These are phyloP conservation scores for Margaritispora aquatica DNA, from an alignment of 495 filamentous ascomycete genomes.

Conservation along the genomic window DNA sequence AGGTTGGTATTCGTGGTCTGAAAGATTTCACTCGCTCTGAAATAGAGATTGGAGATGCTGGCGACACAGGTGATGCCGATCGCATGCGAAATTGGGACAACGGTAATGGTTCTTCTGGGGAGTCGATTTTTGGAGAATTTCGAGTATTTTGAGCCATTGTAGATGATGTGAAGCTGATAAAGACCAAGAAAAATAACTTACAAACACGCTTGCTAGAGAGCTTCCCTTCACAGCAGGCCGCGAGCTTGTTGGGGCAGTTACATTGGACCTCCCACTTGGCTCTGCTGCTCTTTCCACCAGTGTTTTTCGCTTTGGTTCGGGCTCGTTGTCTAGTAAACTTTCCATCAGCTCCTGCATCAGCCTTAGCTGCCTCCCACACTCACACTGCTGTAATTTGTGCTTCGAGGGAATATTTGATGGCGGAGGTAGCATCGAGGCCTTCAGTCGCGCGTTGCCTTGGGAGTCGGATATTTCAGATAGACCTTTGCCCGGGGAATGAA, in stretches of 20 bases:
- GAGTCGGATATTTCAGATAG: slow-evolving; percentile 58
- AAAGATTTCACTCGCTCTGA: background rate
- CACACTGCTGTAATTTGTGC: slow-evolving; percentile 27
- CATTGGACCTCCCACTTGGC: slow-evolving; percentile 26
- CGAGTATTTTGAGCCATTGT: background rate
- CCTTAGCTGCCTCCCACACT: background rate
- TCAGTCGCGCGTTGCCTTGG: slow-evolving; percentile 60
- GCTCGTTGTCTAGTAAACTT: slow-evolving; percentile 24
- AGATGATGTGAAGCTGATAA: background rate
- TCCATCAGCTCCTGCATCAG: background rate
- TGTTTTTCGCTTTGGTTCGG: slow-evolving; percentile 53
- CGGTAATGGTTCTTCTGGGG: background rate
- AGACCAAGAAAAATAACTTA: slow-evolving; percentile 6
- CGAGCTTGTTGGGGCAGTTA: slow-evolving; percentile 32
- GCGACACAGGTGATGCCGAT: background rate
- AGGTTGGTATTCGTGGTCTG: background rate
- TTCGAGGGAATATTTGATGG: slow-evolving; percentile 25
- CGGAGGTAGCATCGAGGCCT: slow-evolving; percentile 43
- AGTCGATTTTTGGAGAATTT: background rate
- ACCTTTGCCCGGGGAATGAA: slow-evolving; percentile 27
- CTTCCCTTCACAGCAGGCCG: slow-evolving; percentile 31
- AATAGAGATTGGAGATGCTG: background rate
- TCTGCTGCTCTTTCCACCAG: slow-evolving; percentile 50
- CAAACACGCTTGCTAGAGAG: slow-evolving; percentile 31
- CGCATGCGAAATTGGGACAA: background rate